Conservation (phyloP, 805 yeast species). For the Candida chilensis region DNA sequence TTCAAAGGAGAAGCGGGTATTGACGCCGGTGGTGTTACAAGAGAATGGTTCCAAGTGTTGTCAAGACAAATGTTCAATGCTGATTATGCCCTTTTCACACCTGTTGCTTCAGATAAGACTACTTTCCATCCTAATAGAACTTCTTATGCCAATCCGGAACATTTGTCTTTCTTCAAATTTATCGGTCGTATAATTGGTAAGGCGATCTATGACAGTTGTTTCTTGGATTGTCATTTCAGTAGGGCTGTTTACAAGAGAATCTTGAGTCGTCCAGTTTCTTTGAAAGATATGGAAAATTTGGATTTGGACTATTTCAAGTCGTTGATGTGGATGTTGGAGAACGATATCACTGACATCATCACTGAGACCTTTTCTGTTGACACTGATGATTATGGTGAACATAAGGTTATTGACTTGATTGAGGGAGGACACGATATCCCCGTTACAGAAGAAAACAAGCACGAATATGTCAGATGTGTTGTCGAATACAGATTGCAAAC, state of each 20-base stretch:
- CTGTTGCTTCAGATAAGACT: conserved; percentile 86
- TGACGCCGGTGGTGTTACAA: conserved; percentile 96
- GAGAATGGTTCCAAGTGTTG: conserved; percentile 96
- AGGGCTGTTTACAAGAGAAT: conserved; percentile 89
- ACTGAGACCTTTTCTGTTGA: conserved; percentile 93
- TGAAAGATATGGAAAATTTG: conserved; percentile 90
- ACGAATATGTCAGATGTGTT: conserved; percentile 76
- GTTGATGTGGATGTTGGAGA: conserved; percentile 90
- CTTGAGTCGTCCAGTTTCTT: conserved; percentile 67
- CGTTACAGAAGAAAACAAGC: conserved; percentile 86
- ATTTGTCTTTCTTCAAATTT: conserved; percentile 84
- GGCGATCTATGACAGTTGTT: conserved; percentile 81
- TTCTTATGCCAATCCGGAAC: conserved; percentile 90
- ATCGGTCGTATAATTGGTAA: conserved; percentile 92
- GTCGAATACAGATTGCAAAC: conserved; percentile 81
- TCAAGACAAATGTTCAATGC: conserved; percentile 95
- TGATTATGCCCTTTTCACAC: conserved; percentile 84
- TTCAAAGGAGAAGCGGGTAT: conserved; percentile 94
- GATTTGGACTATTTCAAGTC: conserved; percentile 92
- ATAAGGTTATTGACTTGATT: conserved; percentile 70
- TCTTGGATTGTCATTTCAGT: conserved; percentile 89
- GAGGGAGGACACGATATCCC: conserved; percentile 76
- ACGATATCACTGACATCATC: conserved; percentile 91
- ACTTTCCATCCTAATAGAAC: conserved; percentile 94
- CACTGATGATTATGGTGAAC: conserved; percentile 89